Base-by-base conservation (phyloP, 2,329 filamentous ascomycete genomes). In the Xylariales sp. region DNA sequence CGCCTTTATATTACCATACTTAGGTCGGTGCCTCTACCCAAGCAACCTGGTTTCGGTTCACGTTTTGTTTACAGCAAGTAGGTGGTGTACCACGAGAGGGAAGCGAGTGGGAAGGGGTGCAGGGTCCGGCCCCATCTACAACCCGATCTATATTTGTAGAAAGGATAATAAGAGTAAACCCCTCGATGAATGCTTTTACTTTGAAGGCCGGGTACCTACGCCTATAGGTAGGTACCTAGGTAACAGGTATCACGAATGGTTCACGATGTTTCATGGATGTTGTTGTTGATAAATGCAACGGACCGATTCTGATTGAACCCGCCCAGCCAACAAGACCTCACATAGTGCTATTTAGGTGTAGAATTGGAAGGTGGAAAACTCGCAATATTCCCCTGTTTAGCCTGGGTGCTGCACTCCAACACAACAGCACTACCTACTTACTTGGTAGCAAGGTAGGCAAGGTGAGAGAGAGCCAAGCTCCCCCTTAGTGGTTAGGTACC, bases 351-450 rank as follows among this genome's bases (percentile, higher is more conserved):
- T 23, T 23, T 50, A 32, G 28, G 10, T 50, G n/a, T 43, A 18
- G 39, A 53, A 53, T 45, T 14, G 48, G 58, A 61, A 61, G 58
- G 49, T 61, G 41, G 59, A 23, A 53, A 53, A 34, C 28, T 45
- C 39, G 36, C n/a, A 23, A 45, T 48, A n/a, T 41, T 36, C 28
- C 48, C 30, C 48, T 9, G 36, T 39, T 39, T 10, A 9, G 36
- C 14, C 39, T 41, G n/a, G 49, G 34, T 45, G 39, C 48, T 46
- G 23, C 23, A 23, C 23, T 23, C 23, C 23, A 23, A 23, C 23
- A 36, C 50, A 53, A 32, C 30, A 53, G 30, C 32, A 34, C 49
- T 9, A 34, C 30, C 49, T 52, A n/a, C 36, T 39, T 10, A 41
- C 10, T 41, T 10, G 39, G 39, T 41, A 41, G 2, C 39, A 23